A percentile compares a stretch with the other conserved stretches of the same genome.
Evolutionary conservation across 495 filamentous ascomycete species (phyloP).

Genomic region (Talaromyces liani): DNA sequence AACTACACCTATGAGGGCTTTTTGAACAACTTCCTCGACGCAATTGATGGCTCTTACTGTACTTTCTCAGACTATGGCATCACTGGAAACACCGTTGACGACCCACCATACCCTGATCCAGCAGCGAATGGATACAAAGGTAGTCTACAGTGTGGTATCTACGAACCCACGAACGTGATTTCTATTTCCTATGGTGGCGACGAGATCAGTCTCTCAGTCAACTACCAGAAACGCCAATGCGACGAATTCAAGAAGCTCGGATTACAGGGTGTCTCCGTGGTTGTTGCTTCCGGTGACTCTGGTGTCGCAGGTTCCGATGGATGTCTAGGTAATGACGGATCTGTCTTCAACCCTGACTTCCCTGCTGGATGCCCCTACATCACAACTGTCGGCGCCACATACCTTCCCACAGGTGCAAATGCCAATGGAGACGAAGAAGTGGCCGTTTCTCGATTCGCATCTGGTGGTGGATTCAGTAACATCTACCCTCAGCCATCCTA

Average conservation of each 20-base stretch:
- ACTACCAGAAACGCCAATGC: conserved; percentile 50
- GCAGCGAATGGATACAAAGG: conserved; percentile 48
- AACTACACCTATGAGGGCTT: conserved; percentile 31
- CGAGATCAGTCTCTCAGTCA: conserved; percentile 42
- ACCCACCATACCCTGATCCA: conserved; percentile 50
- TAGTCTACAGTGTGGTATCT: conserved; percentile 52
- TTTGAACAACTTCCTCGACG: conserved; percentile 48
- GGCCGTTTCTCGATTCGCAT: conserved; percentile 39
- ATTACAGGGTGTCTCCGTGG: conserved; percentile 51
- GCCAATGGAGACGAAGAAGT: conserved; percentile 31
- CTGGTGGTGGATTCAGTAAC: conserved; percentile 64
- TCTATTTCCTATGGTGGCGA: conserved; percentile 50
- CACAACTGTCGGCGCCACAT: conserved; percentile 44
- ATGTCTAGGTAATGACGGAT: conserved; percentile 30
- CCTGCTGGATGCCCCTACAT: conserved; percentile 44
- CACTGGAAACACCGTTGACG: conserved; percentile 26
- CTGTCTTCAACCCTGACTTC: conserved; percentile 40
- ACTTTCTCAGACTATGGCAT: conserved; percentile 12
- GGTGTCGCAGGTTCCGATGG: conserved; percentile 46
- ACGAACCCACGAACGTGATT: conserved; percentile 51
- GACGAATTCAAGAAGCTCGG: conserved; percentile 59
- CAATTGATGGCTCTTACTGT: conserved; percentile 56
- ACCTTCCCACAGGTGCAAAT: conserved; percentile 29
- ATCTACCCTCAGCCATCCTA: conserved; percentile 53
- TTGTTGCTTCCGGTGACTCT: conserved; percentile 55